These are phyloP conservation scores for Gloeopeniophorella convolvens DNA, from an alignment of 768 basidiomycete species.

Conservation along the genomic window DNA sequence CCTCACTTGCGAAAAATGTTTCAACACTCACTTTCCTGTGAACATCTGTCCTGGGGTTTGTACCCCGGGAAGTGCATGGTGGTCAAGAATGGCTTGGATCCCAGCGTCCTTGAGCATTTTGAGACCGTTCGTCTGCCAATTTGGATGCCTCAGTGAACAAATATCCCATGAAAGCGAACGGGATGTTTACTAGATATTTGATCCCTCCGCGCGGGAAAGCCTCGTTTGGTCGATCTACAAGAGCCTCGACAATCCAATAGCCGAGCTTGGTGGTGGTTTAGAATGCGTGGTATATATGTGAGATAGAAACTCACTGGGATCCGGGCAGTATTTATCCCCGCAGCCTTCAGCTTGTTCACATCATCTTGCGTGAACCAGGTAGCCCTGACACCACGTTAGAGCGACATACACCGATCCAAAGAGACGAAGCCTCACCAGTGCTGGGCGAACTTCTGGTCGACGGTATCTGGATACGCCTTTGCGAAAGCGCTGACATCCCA, in stretches of 20 bases:
- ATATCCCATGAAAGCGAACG: neutral
- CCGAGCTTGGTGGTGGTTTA: conserved; percentile 45
- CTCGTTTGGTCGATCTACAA: conserved; percentile 58
- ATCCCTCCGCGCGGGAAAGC: conserved; percentile 68
- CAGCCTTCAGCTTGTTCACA: conserved; percentile 42
- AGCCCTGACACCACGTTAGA: too few relatives aligned
- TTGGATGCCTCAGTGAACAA: neutral
- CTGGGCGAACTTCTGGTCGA: conserved; percentile 44
- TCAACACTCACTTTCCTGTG: conserved; percentile 49
- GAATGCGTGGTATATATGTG: neutral
- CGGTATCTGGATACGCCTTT: conserved; percentile 49
- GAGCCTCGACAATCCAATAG: conserved; percentile 73
- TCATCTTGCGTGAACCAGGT: conserved; percentile 68
- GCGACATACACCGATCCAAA: too few relatives aligned
- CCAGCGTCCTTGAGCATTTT: conserved; percentile 52
- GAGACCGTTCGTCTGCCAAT: conserved; percentile 53
- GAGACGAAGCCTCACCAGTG: conserved; percentile 46
- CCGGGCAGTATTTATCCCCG: conserved; percentile 70
- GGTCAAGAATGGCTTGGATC: conserved; percentile 61
- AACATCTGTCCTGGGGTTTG: conserved; percentile 56
- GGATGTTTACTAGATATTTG: conserved; percentile 50
- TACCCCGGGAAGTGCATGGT: conserved; percentile 69
- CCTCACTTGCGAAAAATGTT: neutral
- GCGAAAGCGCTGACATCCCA: conserved; percentile 45
- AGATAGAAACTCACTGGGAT: conserved; percentile 71